A percentile compares a stretch with the other conserved stretches of the same genome.
These are phyloP conservation scores for Lactarius akahatsu DNA, from an alignment of 768 basidiomycete species.

Conservation along the genomic window DNA sequence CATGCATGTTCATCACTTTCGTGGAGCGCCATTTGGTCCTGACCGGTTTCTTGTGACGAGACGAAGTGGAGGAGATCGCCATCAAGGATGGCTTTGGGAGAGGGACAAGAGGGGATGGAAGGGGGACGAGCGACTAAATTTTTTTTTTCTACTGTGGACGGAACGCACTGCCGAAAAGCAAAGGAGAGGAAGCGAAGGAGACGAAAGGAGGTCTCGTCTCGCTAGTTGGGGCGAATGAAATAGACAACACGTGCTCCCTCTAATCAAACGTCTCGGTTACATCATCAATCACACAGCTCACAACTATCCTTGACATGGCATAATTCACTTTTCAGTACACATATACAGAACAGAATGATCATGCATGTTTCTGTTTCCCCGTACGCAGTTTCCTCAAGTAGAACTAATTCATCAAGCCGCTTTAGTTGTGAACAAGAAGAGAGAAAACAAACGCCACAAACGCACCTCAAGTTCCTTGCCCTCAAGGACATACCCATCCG, in stretches of 20 bases:
- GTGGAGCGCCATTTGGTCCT: constrained; percentile 63
- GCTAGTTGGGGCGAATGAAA: background rate
- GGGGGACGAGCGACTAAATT: background rate
- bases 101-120: background rate
- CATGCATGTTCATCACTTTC: constrained; percentile 88
- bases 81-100: constrained; percentile 17
- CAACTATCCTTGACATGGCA: background rate
- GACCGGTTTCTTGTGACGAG: constrained; percentile 7
- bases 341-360: constrained; percentile 26
- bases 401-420: constrained; percentile 55
- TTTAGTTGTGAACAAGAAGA: background rate
- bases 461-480: constrained; percentile 96
- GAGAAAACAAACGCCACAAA: constrained; percentile 5
- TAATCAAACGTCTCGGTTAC: background rate
- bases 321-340: background rate
- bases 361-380: constrained; percentile 93
- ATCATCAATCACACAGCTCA: constrained; percentile 2
- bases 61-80: constrained; percentile 11
- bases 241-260: background rate
- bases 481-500: constrained; percentile 97
- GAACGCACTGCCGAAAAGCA: background rate
- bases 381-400: constrained; percentile 92
- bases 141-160: background rate
- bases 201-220: background rate
- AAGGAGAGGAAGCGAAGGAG: background rate